Base-by-base conservation (phyloP, 805 yeast species). In the Schwanniomyces yamadae region DNA sequence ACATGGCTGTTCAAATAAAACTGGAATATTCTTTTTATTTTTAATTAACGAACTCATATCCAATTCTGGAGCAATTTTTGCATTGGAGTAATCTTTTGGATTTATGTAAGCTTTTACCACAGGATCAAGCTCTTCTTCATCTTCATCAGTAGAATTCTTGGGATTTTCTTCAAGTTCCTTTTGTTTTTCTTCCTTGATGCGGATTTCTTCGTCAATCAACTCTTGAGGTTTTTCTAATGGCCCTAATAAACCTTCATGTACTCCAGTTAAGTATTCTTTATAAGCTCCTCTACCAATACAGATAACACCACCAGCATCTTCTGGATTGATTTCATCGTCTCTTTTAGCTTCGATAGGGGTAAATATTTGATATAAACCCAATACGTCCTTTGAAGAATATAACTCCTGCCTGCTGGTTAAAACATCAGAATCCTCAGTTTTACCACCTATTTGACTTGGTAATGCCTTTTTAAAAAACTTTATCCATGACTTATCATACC, bases 211-310 rank as follows among this genome's bases (percentile, higher is more conserved):
- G 20, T 48, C 54, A 24, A 46, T 36, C 19, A 52, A 36, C 16
- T 66, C 73, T 17, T 53, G 61, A 2, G 69, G 71, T 36, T 54
- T 55, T 25, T 67, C 88, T 40, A 91, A 65, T 2, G 98, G 98
- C 0, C 99, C 99, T 30, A 93, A 61, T 55, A 93, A 71, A 5
- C 99, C 99, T 65, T 93, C 99, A 49, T 93, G 96, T 8, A 93
- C 57, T 7, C 99, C 99, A 28, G 75, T 73, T 35, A 93, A 57
- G 55, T 88, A 93, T 68, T 93, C 99, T 58, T 91, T 91, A 58
- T 77, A 93, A 0, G 97, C 91, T 39, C 99, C 99, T 57, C 99
- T 75, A 4, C 99, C 99, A 17, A 93, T 65, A 55, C 96, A 86
- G 14, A 93, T 74, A 9, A 89, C 82, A 28, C 98, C 99, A 17